phyloP scores from a whole-genome alignment of 495 filamentous ascomycete genomes.

The Hypoxylon perforatum region DNA sequence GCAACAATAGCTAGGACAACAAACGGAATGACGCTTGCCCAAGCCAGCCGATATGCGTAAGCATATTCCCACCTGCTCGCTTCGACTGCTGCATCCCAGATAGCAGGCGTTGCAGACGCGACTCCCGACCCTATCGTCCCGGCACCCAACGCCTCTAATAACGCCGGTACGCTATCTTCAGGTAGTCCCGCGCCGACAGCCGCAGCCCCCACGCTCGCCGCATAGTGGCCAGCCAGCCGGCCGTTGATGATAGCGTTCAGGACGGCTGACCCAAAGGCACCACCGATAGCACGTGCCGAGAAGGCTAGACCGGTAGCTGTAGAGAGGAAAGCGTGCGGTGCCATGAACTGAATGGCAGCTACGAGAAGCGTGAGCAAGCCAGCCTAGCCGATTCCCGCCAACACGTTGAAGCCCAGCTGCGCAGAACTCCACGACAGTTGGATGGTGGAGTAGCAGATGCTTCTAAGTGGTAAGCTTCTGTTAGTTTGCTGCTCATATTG shows the following conservation, averaged over 20 bases:
- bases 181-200: slow-evolving; percentile 57
- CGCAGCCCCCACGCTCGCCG: slow-evolving; percentile 45
- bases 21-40: slow-evolving; percentile 65
- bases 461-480: slow-evolving; percentile 24
- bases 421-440: slow-evolving; percentile 56
- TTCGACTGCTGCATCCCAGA: slow-evolving; percentile 51
- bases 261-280: slow-evolving; percentile 66
- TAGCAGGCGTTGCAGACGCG: slow-evolving; percentile 46
- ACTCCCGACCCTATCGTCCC: slow-evolving; percentile 47
- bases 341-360: slow-evolving; percentile 64
- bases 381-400: slow-evolving; percentile 62
- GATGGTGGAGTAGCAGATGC: slow-evolving; percentile 61
- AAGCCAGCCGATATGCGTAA: slow-evolving; percentile 59
- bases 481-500: slow-evolving; percentile 19
- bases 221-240: slow-evolving; percentile 54
- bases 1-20: slow-evolving; percentile 60
- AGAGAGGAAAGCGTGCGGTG: slow-evolving; percentile 64
- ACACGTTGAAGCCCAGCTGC: slow-evolving; percentile 61
- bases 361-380: slow-evolving; percentile 62
- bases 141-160: slow-evolving; percentile 50
- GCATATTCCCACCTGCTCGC: slow-evolving; percentile 58
- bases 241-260: slow-evolving; percentile 65
- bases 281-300: slow-evolving; percentile 64
- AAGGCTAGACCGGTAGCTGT: slow-evolving; percentile 66
- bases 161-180: slow-evolving; percentile 45